Evolutionary conservation across 176 grass and related monocot species (phyloP), one percentile per base, ranked within the genome.

Genomic region (Typha latifolia): DNA sequence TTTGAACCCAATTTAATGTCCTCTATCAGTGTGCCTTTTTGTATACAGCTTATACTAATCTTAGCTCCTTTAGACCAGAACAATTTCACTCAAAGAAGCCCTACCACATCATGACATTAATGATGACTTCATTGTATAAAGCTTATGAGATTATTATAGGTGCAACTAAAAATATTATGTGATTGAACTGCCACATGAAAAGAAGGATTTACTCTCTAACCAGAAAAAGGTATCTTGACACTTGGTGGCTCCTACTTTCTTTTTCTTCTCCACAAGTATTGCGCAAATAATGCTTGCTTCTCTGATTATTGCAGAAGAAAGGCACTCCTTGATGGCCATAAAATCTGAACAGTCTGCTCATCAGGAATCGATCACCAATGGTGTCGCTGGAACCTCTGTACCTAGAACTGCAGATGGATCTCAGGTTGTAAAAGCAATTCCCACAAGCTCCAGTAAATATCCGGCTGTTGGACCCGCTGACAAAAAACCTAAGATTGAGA

Each of bases 401-500:
- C 62, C 74, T 49, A 83, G 69, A 67, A 49, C 51, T 70, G 74
- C 64, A 75, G 84, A 91, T 51, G 74, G 66, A 72, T 63, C 82
- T 79, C 63, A 75, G 24, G 68, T 68, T 73, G 62, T 74, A 77
- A 78, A 77, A 89, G 63, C 80, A 74, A 74, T 76, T 53, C 53
- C 65, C 3, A 68, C 82, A 62, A 81, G 77, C 91, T 84, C 82
- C 61, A 84, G 72, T 72, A 89, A 75, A 76, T 77, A 77, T 56
- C 79, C 79, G 51, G 16, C 64, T 67, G 62, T 77, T 71, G 82
- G 62, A 48, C 75, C 82, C 81, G 69, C 78, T 47, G 80, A 96
- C 32, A 88, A 82, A 81, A 85, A 80, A 72, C 78, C 61, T 48
- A 82, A 73, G 69, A 72, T 51, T 72, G 84, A 83, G 65, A 80